Base-by-base conservation (phyloP, 73 alveolate species). In the Stentor coeruleus region DNA sequence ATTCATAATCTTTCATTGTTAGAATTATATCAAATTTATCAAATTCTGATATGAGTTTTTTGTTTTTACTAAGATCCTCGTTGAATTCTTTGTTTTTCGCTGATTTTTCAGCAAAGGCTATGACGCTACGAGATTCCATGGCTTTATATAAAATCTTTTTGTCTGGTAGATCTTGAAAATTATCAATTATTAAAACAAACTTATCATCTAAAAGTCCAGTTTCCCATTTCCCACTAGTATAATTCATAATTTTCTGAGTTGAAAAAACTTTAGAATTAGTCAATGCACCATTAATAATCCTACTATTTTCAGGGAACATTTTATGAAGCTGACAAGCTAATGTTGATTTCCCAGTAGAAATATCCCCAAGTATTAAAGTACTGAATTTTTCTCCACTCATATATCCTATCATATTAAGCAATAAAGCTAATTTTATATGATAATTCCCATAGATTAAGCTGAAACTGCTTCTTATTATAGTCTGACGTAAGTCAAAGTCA, bases 71-170 rank as follows among this genome's bases (percentile, higher is more conserved):
- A 1, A 20, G n/a, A 1, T 2, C 37, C 1, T 20, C 40, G 28
- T 57, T 31, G 37, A 66, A 66, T 26, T 66, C n/a, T 20, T 66
- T 66, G 20, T 66, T 66, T 11, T 33, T 26, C n/a, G n/a, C 15
- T 14, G 36, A 20, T 14, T 26, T 66, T 66, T 66, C 79, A 66
- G n/a, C 39, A 20, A 66, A 66, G 33, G 39, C 39, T 26, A 66
- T 26, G 79, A 66, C 79, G 2, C 79, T 66, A 28, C 79, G n/a
- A 14, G 36, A 33, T 66, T 66, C 79, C 36, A 66, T 66, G 79
- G 79, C 79, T 33, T 66, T 66, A 33, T 26, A 33, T 26, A 66
- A 20, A 11, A 66, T 26, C 2, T 20, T 37, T 31, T 66, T 66
- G 14, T 66, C 79, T 26, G n/a, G n/a, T 1, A 66, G 39, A 20